Evolutionary conservation across 1,284 basidiomycete genomes (phyloP).

Genomic region (Tilletia caries): DNA sequence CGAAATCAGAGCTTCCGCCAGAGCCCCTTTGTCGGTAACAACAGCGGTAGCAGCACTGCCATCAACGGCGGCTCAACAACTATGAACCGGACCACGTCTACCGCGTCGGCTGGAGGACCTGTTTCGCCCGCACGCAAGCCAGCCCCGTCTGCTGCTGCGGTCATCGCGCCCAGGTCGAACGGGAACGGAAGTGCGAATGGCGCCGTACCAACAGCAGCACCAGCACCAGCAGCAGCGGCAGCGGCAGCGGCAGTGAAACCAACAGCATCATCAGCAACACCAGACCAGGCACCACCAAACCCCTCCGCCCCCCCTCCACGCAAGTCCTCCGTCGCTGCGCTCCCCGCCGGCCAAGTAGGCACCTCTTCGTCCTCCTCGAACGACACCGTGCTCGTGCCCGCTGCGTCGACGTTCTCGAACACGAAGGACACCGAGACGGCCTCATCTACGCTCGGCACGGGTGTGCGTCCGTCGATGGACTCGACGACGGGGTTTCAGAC

Average conservation of each 20-base stretch:
- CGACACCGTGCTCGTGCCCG: too few species aligned
- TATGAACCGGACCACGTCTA: not conserved
- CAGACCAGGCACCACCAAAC: not conserved
- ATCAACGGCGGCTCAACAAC: not conserved
- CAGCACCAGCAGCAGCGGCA: too few species aligned
- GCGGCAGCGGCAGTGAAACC: too few species aligned
- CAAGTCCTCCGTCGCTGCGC: conserved; percentile 6
- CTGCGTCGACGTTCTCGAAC: too few species aligned
- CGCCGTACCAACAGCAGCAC: too few species aligned
- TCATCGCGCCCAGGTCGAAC: not conserved
- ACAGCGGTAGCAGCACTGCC: not conserved
- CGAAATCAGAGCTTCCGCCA: conserved; percentile 35
- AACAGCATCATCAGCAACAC: too few species aligned
- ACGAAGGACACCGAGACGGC: too few species aligned
- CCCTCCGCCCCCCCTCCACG: not conserved
- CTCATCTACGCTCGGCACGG: too few species aligned
- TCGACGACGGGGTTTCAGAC: conserved; percentile 7
- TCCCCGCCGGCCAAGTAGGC: not conserved
- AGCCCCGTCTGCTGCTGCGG: not conserved
- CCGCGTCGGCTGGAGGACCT: not conserved
- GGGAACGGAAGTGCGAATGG: conserved; percentile 2
- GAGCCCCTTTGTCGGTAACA: conserved; percentile 22
- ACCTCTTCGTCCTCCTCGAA: too few species aligned
- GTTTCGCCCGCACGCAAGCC: conserved; percentile 6
- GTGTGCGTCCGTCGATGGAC: conserved; percentile 7